A percentile compares a stretch with the other conserved stretches of the same genome.
phyloP scores from a whole-genome alignment of 2,329 filamentous ascomycete species.

The Trichocomaceae sp. region DNA sequence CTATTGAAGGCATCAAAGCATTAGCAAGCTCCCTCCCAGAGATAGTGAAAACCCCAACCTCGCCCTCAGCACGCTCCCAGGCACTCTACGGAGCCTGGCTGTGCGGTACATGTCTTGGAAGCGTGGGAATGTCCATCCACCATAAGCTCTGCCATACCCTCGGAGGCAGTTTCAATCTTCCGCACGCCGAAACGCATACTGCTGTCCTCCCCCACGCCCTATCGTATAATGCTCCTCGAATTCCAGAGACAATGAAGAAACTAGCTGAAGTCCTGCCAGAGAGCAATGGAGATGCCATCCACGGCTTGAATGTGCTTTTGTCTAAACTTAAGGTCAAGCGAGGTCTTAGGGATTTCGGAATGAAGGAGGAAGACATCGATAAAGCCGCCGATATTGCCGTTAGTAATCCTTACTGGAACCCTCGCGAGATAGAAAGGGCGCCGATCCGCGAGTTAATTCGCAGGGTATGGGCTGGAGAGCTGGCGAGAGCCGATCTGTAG shows the following conservation, averaged over 20 bases:
- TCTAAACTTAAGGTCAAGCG: constrained; percentile 49
- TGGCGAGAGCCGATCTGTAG: constrained; percentile 49
- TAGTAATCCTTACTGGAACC: constrained; percentile 55
- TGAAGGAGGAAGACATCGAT: constrained; percentile 56
- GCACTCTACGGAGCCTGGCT: constrained; percentile 61
- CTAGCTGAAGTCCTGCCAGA: constrained; percentile 50
- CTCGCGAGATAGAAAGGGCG: constrained; percentile 47
- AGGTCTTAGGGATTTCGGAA: constrained; percentile 49
- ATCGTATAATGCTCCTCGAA: constrained; percentile 54
- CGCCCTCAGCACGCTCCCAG: constrained; percentile 42
- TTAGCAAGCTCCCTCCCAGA: constrained; percentile 50
- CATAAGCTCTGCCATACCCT: constrained; percentile 63
- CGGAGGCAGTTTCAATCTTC: constrained; percentile 57
- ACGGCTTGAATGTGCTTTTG: constrained; percentile 52
- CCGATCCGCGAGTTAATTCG: constrained; percentile 52
- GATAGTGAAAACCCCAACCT: constrained; percentile 43
- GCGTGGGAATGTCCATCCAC: constrained; percentile 57
- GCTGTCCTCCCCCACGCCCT: constrained; percentile 57
- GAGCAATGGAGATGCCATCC: constrained; percentile 53
- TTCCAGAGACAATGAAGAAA: constrained; percentile 48
- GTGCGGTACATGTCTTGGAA: constrained; percentile 55
- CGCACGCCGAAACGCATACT: constrained; percentile 61
- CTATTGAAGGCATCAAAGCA: constrained; percentile 50
- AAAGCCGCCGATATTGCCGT: constrained; percentile 55
- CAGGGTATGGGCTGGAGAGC: constrained; percentile 56